A percentile compares a stretch with the other conserved stretches of the same genome.
Conservation (phyloP, 768 basidiomycete genomes). For the Kwoniella botswanensis region DNA sequence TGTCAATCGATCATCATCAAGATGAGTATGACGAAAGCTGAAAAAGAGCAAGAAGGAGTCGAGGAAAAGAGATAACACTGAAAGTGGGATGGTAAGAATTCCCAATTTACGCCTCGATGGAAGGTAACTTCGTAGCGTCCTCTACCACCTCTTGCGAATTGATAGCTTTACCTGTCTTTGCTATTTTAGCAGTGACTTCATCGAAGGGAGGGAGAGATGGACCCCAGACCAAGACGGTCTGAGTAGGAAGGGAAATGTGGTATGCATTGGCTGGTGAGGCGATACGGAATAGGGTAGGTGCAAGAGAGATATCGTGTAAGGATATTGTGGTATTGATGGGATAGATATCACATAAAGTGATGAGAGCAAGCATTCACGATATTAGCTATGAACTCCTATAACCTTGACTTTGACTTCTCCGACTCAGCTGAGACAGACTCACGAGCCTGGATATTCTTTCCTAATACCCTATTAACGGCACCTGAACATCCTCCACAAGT, state of each 20-base stretch:
- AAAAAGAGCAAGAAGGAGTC: too few relatives aligned
- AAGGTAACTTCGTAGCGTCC: constrained; percentile 30
- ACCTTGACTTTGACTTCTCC: too few relatives aligned
- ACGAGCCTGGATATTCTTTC: constrained; percentile 54
- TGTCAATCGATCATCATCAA: not conserved
- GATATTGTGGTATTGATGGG: not conserved
- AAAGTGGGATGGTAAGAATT: not conserved
- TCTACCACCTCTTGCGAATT: constrained; percentile 24
- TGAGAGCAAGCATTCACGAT: too few relatives aligned
- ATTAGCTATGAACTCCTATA: too few relatives aligned
- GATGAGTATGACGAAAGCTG: not conserved
- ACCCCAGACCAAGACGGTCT: constrained; percentile 56
- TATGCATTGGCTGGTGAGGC: constrained; percentile 47
- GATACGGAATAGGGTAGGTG: constrained; percentile 5
- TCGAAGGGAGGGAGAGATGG: constrained; percentile 51
- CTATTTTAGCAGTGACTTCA: constrained; percentile 54
- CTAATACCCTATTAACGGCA: constrained; percentile 55
- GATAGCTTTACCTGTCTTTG: constrained; percentile 58
- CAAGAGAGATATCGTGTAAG: not conserved
- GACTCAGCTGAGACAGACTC: constrained; percentile 13
- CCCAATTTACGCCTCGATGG: constrained; percentile 27
- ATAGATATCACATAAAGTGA: too few relatives aligned
- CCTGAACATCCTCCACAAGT: constrained; percentile 58
- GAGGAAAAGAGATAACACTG: not conserved
- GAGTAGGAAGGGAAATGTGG: constrained; percentile 51